Evolutionary conservation across 2,329 filamentous ascomycete genomes (phyloP).

Genomic region (Xylariales sp.): DNA sequence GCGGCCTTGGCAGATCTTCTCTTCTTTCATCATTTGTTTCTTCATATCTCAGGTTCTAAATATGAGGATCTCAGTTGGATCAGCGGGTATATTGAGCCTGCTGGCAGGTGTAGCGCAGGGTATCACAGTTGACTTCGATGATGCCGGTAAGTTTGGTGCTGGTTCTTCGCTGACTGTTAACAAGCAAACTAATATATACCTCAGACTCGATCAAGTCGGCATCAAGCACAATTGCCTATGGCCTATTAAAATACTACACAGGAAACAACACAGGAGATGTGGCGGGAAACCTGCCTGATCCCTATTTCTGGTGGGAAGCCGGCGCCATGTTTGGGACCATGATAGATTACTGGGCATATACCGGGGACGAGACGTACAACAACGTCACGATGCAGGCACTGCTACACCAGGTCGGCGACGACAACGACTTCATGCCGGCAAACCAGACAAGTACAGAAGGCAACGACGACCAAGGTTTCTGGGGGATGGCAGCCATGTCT

Average conservation of each 20-base stretch:
- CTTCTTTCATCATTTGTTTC: slow-evolving; percentile 3
- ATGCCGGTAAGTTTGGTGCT: slow-evolving; percentile 21
- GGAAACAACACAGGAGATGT: slow-evolving; percentile 13
- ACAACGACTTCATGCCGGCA: slow-evolving; percentile 39
- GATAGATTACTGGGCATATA: slow-evolving; percentile 19
- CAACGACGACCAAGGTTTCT: slow-evolving; percentile 59
- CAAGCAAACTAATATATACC: background rate
- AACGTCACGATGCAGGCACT: slow-evolving; percentile 37
- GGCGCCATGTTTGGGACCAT: slow-evolving; percentile 11
- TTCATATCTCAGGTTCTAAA: slow-evolving; percentile 5
- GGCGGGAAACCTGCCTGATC: slow-evolving; percentile 10
- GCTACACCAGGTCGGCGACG: slow-evolving; percentile 38
- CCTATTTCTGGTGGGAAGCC: slow-evolving; percentile 12
- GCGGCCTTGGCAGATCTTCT: background rate
- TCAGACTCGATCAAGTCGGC: slow-evolving; percentile 44
- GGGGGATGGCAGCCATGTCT: slow-evolving; percentile 58
- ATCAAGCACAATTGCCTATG: slow-evolving; percentile 25
- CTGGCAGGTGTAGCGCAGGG: slow-evolving; percentile 20
- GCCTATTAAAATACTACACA: slow-evolving; percentile 27
- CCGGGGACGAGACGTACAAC: slow-evolving; percentile 47
- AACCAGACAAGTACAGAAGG: slow-evolving; percentile 36
- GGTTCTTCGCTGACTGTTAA: background rate
- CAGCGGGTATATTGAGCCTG: slow-evolving; percentile 21
- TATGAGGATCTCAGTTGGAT: slow-evolving; percentile 18
- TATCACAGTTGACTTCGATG: slow-evolving; percentile 26